phyloP scores from a whole-genome alignment of 2,329 filamentous ascomycete genomes.

The Xylaria sp. region DNA sequence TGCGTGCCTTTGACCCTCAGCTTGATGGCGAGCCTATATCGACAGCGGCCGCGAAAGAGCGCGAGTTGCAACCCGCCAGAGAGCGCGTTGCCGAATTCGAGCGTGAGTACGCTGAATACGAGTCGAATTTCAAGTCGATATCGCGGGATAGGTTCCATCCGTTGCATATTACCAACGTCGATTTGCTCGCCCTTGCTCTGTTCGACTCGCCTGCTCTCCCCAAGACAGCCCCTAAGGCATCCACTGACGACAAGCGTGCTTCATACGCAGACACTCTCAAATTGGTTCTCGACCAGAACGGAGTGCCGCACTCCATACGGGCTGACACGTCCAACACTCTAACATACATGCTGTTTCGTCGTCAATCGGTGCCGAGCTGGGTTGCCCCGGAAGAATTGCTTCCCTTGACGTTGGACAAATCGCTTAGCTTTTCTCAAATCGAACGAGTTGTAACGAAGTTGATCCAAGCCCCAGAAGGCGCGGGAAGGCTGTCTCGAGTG shows the following conservation, averaged over 20 bases:
- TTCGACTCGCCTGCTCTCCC: slow-evolving; percentile 11
- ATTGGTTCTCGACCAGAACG: slow-evolving; percentile 44
- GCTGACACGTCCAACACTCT: slow-evolving; percentile 38
- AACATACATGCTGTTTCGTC: slow-evolving; percentile 47
- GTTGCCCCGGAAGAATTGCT: slow-evolving; percentile 13
- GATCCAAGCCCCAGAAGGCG: slow-evolving; percentile 39
- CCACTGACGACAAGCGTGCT: background rate
- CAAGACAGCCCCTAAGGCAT: background rate
- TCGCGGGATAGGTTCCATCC: slow-evolving; percentile 40
- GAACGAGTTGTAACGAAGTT: slow-evolving; percentile 44
- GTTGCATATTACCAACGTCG: slow-evolving; percentile 57
- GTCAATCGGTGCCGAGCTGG: slow-evolving; percentile 35
- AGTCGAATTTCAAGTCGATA: slow-evolving; percentile 34
- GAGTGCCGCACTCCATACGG: slow-evolving; percentile 43
- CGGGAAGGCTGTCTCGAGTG: slow-evolving; percentile 28
- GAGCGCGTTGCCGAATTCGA: slow-evolving; percentile 50
- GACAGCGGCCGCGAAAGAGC: slow-evolving; percentile 18
- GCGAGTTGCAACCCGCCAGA: slow-evolving; percentile 49
- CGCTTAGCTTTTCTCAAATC: slow-evolving; percentile 37
- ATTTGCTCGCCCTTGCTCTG: slow-evolving; percentile 57
- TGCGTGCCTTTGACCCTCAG: slow-evolving; percentile 55
- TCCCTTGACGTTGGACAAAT: slow-evolving; percentile 22
- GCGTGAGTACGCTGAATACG: slow-evolving; percentile 35
- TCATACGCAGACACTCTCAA: slow-evolving; percentile 9
- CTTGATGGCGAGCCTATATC: slow-evolving; percentile 50